A percentile compares a stretch with the other conserved stretches of the same genome.
These are phyloP conservation scores for Thecaphora thlaspeos DNA, from an alignment of 1,284 basidiomycete genomes.

Conservation along the genomic window DNA sequence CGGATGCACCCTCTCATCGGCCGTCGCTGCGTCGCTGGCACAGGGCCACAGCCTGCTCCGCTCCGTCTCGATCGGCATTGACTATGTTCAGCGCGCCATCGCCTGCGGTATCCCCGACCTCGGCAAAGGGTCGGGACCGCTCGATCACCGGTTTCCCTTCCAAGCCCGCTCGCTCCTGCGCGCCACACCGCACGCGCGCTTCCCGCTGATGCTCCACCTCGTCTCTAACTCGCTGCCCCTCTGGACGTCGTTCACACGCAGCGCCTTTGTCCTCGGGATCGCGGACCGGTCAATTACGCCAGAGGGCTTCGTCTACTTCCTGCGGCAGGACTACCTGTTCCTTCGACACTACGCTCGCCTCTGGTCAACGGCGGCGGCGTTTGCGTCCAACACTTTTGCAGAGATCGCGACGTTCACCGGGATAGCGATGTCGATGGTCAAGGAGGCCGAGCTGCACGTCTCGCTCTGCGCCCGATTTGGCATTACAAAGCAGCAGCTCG, in stretches of 20 bases:
- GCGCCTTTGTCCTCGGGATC: constrained; percentile 76
- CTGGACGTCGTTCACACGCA: constrained; percentile 62
- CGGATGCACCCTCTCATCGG: constrained; percentile 85
- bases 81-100: constrained; percentile 77
- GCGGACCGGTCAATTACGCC: constrained; percentile 70
- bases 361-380: constrained; percentile 67
- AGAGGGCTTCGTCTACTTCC: constrained; percentile 77
- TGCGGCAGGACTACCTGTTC: constrained; percentile 66
- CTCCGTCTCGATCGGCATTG: constrained; percentile 67
- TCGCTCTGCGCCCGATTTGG: constrained; percentile 41
- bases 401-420: constrained; percentile 69
- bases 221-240: constrained; percentile 37
- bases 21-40: constrained; percentile 71
- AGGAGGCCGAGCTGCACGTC: constrained; percentile 44
- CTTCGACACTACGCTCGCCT: constrained; percentile 62
- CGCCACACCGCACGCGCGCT: constrained; percentile 23
- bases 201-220: constrained; percentile 32
- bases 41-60: constrained; percentile 65
- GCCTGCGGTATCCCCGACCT: constrained; percentile 67
- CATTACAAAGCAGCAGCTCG: constrained; percentile 26
- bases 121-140: constrained; percentile 77
- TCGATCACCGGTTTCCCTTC: constrained; percentile 80
- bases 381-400: constrained; percentile 60
- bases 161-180: constrained; percentile 40
- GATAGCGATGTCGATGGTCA: constrained; percentile 58